Conservation (phyloP, 371 early-diverging fungal species). For the Rhizomucor pusillus region DNA sequence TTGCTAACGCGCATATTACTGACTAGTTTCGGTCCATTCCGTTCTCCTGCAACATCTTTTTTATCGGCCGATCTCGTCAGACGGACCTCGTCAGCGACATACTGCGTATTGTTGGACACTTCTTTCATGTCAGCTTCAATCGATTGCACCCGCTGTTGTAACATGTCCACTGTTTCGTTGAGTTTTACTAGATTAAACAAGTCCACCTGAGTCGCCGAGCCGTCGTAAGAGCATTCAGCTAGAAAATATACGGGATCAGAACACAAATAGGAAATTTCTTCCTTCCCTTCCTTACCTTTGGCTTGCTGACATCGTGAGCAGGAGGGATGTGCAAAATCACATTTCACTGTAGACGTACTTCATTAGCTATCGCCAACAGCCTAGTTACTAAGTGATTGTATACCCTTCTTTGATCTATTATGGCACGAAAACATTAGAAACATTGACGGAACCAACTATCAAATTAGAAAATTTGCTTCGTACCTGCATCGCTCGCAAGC, state of each 20-base stretch:
- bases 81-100: constrained; percentile 20
- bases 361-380: constrained; percentile 1
- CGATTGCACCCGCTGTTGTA: constrained; percentile 26
- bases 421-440: neutral
- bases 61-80: constrained; percentile 6
- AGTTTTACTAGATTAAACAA: constrained; percentile 28
- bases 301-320: constrained; percentile 44
- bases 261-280: neutral
- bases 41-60: neutral
- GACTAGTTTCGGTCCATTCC: neutral
- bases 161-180: constrained; percentile 25
- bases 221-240: constrained; percentile 27
- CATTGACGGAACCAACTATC: neutral
- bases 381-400: neutral
- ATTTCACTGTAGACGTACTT: constrained; percentile 33
- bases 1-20: neutral
- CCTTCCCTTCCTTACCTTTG: constrained; percentile 29
- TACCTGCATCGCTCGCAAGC: constrained; percentile 56
- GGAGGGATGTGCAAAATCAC: constrained; percentile 51
- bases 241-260: constrained; percentile 1
- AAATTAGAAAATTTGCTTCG: neutral
- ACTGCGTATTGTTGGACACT: constrained; percentile 17
- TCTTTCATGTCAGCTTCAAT: constrained; percentile 22
- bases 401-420: constrained; percentile 13
- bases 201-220: constrained; percentile 32